Evolutionary conservation across 305 asterid species (phyloP), one percentile per base, ranked within the genome.

Genomic region (Striga hermonthica): DNA sequence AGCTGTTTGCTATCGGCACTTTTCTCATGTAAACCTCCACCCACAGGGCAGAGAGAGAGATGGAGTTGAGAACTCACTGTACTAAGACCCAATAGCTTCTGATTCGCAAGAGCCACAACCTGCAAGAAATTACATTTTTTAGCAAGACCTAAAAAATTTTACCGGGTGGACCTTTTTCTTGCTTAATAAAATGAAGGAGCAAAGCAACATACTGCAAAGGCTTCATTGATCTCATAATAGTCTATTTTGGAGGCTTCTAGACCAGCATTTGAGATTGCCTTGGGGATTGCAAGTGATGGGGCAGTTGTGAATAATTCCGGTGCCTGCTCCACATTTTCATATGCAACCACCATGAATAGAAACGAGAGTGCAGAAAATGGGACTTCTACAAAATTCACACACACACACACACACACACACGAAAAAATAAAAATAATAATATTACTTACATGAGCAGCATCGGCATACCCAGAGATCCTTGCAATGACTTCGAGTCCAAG

Each of bases 101-200:
- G 99, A 72, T 90, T 93, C 68, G 97, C 95, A 62, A 93, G 95
- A 76, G 99, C 89, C 69, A 90, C 99, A 6, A 90, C 98, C 98
- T 92, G 88, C 80, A 78, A 6, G 10, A 45, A 38, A 67, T 9
- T 58, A 54, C n/a, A 22, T 69, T 60, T 50, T 47, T 41, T 34
- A 72, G 59, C 59, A 56, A 73, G 75, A 69, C 40, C 47, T 38
- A 16, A 15, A 22, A 7, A 13, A 40, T 50, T 54, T 47, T 63
- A 52, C 56, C n/a, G 36, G 48, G 47, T 38, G 48, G 44, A 52
- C 50, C 22, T 35, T 40, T 36, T 44, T 35, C 12, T 43, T 43
- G 34, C 45, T 60, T 40, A 36, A 9, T 28, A 22, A 22, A 22
- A 22, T 22, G 31, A 22, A 22, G 2, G 31, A 22, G 31, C 31